Evolutionary conservation across 805 yeast genomes (phyloP).

Genomic region (Lipomyces orientalis): DNA sequence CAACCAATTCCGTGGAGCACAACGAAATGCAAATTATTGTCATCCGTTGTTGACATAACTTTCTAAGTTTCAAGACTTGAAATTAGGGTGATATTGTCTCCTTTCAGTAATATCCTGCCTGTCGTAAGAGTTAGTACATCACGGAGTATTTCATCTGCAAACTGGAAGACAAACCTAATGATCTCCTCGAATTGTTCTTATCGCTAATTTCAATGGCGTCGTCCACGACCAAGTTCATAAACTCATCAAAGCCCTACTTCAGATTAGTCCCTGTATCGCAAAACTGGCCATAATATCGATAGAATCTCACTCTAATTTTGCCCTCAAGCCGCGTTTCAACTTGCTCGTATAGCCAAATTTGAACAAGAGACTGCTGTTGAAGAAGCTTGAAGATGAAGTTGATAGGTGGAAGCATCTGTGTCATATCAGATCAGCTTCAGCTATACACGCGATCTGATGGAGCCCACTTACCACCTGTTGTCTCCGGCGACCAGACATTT

Average conservation of each 20-base stretch:
- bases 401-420: conserved; percentile 84
- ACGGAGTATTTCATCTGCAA: neutral
- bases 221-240: conserved; percentile 81
- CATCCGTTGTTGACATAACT: neutral
- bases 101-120: conserved; percentile 75
- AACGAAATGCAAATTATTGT: conserved; percentile 12
- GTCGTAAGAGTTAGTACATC: conserved; percentile 15
- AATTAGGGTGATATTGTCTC: conserved; percentile 89
- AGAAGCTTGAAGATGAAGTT: conserved; percentile 85
- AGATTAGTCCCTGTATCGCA: neutral
- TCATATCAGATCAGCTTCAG: neutral
- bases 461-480: conserved; percentile 51
- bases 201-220: conserved; percentile 66
- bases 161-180: conserved; percentile 55
- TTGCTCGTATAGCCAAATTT: conserved; percentile 91
- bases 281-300: neutral
- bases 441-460: neutral
- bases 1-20: conserved; percentile 2
- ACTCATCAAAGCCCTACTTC: conserved; percentile 86
- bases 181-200: conserved; percentile 57
- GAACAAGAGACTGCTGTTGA: conserved; percentile 79
- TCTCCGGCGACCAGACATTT: conserved; percentile 52
- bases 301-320: conserved; percentile 55
- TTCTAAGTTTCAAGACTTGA: conserved; percentile 45
- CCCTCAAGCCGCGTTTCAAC: conserved; percentile 79